A percentile compares a stretch with the other conserved stretches of the same genome.
phyloP scores from a whole-genome alignment of 352 stramenopile species.

The Pythium monospermum region DNA sequence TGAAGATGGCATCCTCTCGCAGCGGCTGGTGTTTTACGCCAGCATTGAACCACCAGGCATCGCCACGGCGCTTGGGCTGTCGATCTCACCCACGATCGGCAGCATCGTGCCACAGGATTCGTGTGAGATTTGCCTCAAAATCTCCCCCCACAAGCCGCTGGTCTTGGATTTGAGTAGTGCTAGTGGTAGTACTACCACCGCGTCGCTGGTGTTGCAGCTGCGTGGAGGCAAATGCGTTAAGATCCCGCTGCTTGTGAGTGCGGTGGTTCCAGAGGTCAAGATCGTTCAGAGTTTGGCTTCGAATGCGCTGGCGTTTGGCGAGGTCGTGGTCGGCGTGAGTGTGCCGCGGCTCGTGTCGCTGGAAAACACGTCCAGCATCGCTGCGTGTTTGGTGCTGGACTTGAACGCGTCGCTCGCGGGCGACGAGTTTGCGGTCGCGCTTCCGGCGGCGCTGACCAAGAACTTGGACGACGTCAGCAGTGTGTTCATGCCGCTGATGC shows the following conservation, averaged over 20 bases:
- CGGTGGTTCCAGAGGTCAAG: constrained; percentile 79
- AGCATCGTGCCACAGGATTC: constrained; percentile 47
- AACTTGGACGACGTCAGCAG: constrained; percentile 73
- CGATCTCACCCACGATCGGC: constrained; percentile 34
- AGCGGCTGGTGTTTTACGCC: constrained; percentile 46
- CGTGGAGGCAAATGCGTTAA: constrained; percentile 67
- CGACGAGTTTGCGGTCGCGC: constrained; percentile 68
- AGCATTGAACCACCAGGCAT: constrained; percentile 47
- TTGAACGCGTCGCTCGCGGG: constrained; percentile 35
- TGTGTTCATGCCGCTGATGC: constrained; percentile 65
- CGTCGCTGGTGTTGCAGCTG: constrained; percentile 52
- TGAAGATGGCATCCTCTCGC: too few relatives aligned
- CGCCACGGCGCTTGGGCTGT: constrained; percentile 32
- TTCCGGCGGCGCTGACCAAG: constrained; percentile 41
- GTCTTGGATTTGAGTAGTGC: constrained; percentile 31
- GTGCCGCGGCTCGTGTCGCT: constrained; percentile 60
- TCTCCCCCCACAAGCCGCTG: constrained; percentile 49
- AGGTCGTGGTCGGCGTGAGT: constrained; percentile 73
- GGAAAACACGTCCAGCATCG: constrained; percentile 77
- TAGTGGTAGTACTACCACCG: constrained; percentile 9
- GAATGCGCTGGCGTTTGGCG: constrained; percentile 59
- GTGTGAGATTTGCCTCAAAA: constrained; percentile 43
- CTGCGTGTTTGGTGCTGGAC: constrained; percentile 74
- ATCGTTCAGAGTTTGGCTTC: constrained; percentile 40
- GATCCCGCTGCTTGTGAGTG: constrained; percentile 51